Conservation (phyloP, 2,329 filamentous ascomycete species). For the Aspergillus ustus region DNA sequence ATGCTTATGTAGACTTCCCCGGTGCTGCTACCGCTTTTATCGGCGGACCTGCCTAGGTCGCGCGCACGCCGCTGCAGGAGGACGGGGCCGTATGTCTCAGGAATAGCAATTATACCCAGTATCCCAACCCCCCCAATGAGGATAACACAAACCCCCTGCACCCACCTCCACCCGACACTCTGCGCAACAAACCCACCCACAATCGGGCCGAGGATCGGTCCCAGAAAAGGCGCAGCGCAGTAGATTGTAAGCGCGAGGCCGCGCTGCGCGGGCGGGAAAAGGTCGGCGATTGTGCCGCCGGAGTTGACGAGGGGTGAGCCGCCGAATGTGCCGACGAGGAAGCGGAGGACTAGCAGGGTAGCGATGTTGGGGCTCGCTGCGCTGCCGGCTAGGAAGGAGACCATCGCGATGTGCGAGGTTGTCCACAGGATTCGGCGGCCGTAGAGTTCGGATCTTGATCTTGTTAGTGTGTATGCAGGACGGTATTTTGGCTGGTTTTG, state of each 20-base stretch:
- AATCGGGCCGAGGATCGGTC: conserved; percentile 68
- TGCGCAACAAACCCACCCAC: conserved; percentile 69
- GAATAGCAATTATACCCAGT: conserved; percentile 33
- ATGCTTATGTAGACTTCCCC: conserved; percentile 53
- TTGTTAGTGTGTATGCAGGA: not conserved
- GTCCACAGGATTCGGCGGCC: not conserved
- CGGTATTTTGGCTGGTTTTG: not conserved
- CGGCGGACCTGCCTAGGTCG: conserved; percentile 53
- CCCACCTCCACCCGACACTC: conserved; percentile 71
- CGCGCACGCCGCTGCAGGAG: conserved; percentile 56
- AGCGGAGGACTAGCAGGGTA: not conserved
- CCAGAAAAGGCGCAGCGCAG: not conserved
- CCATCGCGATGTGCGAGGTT: not conserved
- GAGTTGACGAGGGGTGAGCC: conserved; percentile 6
- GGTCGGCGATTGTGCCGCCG: not conserved
- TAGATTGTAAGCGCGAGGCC: not conserved
- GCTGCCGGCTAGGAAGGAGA: not conserved
- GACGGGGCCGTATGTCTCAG: conserved; percentile 54
- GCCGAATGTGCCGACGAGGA: conserved; percentile 4
- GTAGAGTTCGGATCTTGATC: not conserved
- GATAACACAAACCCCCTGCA: conserved; percentile 65
- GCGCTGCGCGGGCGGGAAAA: not conserved
- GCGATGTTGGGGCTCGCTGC: not conserved
- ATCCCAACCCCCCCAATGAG: conserved; percentile 65
- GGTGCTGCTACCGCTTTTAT: conserved; percentile 16